Evolutionary conservation across 257 asterid genomes (phyloP).

Genomic region (Salvia rosmarinus): DNA sequence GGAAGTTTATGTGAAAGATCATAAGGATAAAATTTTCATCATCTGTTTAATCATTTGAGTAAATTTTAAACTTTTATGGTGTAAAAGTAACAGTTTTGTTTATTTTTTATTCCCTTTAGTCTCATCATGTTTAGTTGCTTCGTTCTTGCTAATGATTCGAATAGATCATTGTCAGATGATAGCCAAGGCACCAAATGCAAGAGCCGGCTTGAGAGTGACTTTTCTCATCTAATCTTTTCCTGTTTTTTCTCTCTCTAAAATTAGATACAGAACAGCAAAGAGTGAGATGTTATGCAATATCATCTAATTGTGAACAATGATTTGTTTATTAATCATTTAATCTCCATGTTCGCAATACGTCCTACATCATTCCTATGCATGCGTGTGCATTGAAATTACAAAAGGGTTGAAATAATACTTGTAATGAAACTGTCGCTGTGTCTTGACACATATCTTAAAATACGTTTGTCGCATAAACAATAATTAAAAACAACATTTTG

Average conservation of each 20-base stretch:
- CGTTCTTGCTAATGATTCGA: constrained; percentile 30
- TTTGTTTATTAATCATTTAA: not conserved
- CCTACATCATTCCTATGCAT: not conserved
- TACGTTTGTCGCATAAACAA: not conserved
- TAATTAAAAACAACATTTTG: not conserved
- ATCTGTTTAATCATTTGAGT: constrained; percentile 25
- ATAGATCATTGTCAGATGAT: constrained; percentile 34
- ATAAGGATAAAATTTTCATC: constrained; percentile 12
- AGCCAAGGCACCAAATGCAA: constrained; percentile 35
- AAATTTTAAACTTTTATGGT: constrained; percentile 20
- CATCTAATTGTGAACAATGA: not conserved
- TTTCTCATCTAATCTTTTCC: constrained; percentile 11
- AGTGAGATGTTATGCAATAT: not conserved
- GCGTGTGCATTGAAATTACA: constrained; percentile 3
- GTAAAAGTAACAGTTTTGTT: constrained; percentile 10
- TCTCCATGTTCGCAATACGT: not conserved
- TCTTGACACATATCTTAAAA: not conserved
- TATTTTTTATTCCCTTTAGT: not conserved
- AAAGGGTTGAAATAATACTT: not conserved
- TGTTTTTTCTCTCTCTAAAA: not conserved
- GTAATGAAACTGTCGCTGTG: not conserved
- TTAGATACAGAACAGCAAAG: not conserved
- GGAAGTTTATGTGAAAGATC: constrained; percentile 19
- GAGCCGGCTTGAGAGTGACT: constrained; percentile 34
- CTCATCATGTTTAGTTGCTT: constrained; percentile 17